Conservation (phyloP, 169 alveolate species). For the Besnoitia besnoiti region DNA sequence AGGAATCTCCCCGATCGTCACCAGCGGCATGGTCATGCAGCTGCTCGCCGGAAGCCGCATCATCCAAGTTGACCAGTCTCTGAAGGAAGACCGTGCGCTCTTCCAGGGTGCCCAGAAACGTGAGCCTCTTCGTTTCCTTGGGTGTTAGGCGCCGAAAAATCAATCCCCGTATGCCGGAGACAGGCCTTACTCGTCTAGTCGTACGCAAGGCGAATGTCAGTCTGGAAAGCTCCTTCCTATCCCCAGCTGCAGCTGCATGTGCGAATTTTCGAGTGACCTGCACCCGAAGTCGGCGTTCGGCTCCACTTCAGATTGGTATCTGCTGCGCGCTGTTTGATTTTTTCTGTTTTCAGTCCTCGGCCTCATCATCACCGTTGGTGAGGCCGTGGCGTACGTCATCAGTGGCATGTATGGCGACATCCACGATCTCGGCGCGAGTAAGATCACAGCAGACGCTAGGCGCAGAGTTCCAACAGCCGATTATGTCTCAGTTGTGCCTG, state of each 20-base stretch:
- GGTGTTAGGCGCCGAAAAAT: too few species aligned
- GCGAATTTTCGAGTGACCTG: too few species aligned
- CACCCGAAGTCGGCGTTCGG: too few species aligned
- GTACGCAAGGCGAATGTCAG: too few species aligned
- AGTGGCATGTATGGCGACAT: conserved; percentile 97
- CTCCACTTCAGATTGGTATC: too few species aligned
- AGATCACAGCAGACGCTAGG: too few species aligned
- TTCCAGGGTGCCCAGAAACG: conserved; percentile 89
- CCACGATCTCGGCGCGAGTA: conserved; percentile 92
- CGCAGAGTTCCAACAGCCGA: too few species aligned
- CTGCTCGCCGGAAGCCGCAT: conserved; percentile 99
- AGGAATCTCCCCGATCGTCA: conserved; percentile 95
- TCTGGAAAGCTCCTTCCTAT: too few species aligned
- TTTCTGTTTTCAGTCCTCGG: conserved; percentile 88
- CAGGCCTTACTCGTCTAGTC: too few species aligned
- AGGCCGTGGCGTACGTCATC: conserved; percentile 98
- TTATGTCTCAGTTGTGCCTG: too few species aligned
- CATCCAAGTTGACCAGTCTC: conserved; percentile 97
- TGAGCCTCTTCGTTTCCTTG: background rate
- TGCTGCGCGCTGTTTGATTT: background rate
- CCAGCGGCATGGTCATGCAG: conserved; percentile 99
- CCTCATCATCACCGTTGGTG: conserved; percentile 97
- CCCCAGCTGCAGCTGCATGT: too few species aligned
- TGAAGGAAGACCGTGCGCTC: conserved; percentile 97
- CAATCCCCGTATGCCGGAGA: too few species aligned